Evolutionary conservation across 2,329 filamentous ascomycete genomes (phyloP).

Genomic region (Verticillium albo-atrum): DNA sequence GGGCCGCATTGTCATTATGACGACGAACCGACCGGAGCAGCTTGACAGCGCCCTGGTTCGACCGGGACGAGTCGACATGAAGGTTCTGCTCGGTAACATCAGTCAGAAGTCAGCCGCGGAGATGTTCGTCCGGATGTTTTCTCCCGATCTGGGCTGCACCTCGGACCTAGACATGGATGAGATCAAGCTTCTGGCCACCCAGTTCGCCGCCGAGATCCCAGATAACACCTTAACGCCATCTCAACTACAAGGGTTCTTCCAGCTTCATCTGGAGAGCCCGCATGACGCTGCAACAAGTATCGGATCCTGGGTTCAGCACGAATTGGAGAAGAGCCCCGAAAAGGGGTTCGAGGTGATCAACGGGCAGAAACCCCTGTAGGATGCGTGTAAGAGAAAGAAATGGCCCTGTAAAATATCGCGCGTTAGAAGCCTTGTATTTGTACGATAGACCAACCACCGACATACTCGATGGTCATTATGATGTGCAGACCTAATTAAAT

Average conservation of each 20-base stretch:
- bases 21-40: conserved; percentile 61
- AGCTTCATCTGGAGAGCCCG: conserved; percentile 35
- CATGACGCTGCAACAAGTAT: conserved; percentile 28
- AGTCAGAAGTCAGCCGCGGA: conserved; percentile 35
- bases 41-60: conserved; percentile 61
- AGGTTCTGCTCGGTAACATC: conserved; percentile 51
- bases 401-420: neutral
- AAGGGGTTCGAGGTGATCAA: conserved; percentile 23
- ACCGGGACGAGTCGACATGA: conserved; percentile 63
- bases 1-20: conserved; percentile 70
- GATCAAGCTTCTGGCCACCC: conserved; percentile 40
- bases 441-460: neutral
- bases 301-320: conserved; percentile 29
- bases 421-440: neutral
- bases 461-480: too few species aligned
- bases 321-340: conserved; percentile 21
- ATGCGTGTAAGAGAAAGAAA: neutral
- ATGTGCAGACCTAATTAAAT: too few species aligned
- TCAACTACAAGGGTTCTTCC: conserved; percentile 44
- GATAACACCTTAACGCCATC: conserved; percentile 43
- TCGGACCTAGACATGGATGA: conserved; percentile 19
- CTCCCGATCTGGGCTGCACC: conserved; percentile 23
- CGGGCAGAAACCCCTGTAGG: neutral
- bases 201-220: conserved; percentile 51
- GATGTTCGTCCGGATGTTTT: conserved; percentile 44